Evolutionary conservation across 2,329 filamentous ascomycete species (phyloP), one percentile per base, ranked within the genome.

Genomic region (Plenodomus biglobosus): DNA sequence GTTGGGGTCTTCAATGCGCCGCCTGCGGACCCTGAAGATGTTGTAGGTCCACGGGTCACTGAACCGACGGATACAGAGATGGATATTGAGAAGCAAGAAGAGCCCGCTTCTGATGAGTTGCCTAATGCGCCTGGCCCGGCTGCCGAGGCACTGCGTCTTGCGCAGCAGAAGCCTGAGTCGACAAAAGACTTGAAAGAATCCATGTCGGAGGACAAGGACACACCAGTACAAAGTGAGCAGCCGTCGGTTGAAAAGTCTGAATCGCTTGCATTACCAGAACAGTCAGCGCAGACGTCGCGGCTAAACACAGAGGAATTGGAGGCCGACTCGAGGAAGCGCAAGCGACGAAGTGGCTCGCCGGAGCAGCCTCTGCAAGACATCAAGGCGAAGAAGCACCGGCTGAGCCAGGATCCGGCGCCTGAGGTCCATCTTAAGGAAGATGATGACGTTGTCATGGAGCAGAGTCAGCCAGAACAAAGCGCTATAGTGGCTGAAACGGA

Each of bases 321-420:
- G 46, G 69, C 70, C 13, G 72, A 75, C 15, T 64, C 51, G 11
- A 64, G 58, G 52, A 75, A 75, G 59, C 66, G 74, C 47, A 76
- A 76, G 57, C 61, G 74, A 46, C 59, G 74, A 41, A 76, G 74
- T 40, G 46, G 48, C 16, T 72, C 73, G 20, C 74, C 73, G 10
- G 65, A 72, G 4, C 42, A 71, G 4, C 55, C 62, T 1, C 39
- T 55, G 11, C 62, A 69, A 18, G 71, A 73, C 3, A 65, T 75
- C 16, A 72, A 56, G 36, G 72, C 64, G 34, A 79, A 79, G 62
- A 78, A 74, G 56, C 54, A 73, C 8, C 73, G 73, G 44, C 64
- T 68, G 10, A 70, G 66, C 18, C 64, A 72, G n/a, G 67, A 69
- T 15, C 57, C 61, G 16, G 63, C 50, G 10, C 62, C 59, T 32